Evolutionary conservation across 2,329 filamentous ascomycete species (phyloP).

Genomic region (Penicillium sp.): DNA sequence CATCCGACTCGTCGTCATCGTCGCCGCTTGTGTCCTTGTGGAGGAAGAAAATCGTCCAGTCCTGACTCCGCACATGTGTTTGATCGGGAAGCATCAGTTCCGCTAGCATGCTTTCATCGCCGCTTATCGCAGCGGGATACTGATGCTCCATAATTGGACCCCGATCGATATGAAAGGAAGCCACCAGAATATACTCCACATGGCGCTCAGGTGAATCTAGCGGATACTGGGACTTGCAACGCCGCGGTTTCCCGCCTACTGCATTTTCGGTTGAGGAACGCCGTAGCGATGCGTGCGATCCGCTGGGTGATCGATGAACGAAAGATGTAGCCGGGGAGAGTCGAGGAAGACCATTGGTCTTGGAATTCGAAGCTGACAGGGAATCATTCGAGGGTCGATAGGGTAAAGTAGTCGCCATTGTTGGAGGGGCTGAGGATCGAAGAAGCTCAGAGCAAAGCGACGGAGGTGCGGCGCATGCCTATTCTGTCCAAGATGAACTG

Average conservation of each 20-base stretch:
- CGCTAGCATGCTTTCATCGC: constrained; percentile 95
- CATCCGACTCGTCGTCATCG: constrained; percentile 62
- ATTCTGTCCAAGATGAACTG: neutral
- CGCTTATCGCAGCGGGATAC: constrained; percentile 88
- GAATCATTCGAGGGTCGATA: constrained; percentile 39
- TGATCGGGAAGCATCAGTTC: constrained; percentile 98
- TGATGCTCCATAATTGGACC: constrained; percentile 98
- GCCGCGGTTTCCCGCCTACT: constrained; percentile 48
- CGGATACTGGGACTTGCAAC: constrained; percentile 68
- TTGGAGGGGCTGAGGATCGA: constrained; percentile 14
- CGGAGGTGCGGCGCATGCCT: constrained; percentile 14
- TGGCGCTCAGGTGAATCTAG: constrained; percentile 74
- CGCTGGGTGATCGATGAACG: constrained; percentile 48
- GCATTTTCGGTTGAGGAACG: constrained; percentile 36
- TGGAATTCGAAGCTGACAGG: constrained; percentile 48
- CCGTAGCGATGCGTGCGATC: constrained; percentile 36
- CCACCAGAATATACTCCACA: constrained; percentile 97
- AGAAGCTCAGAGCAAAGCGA: constrained; percentile 16
- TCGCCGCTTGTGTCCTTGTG: constrained; percentile 88
- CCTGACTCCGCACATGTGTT: constrained; percentile 86
- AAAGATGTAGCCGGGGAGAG: constrained; percentile 57
- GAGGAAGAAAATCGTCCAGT: constrained; percentile 98
- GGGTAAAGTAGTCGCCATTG: constrained; percentile 36
- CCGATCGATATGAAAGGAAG: constrained; percentile 93
- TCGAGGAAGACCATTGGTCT: constrained; percentile 49